Evolutionary conservation across 2,329 filamentous ascomycete genomes (phyloP), one percentile per base, ranked within the genome.

Genomic region (Colletotrichum horii): DNA sequence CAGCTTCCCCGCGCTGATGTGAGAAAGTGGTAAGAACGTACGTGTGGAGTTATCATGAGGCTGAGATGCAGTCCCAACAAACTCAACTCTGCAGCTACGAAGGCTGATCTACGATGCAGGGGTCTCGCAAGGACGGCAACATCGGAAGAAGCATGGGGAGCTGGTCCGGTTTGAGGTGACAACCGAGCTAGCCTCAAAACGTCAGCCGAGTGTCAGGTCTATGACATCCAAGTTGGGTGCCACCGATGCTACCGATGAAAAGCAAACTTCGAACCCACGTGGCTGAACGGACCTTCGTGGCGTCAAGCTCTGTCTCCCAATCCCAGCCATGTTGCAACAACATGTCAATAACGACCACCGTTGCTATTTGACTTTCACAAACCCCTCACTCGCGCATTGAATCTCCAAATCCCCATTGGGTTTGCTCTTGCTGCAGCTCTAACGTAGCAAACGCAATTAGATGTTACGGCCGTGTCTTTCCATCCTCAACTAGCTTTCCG

Each of bases 21-120:
- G 32, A 26, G n/a, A 22, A 52, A 24, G 28, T 36, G n/a, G 26
- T 16, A 52, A 52, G 24, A 48, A 48, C 43, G 55, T 34, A 60
- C 55, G 38, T 34, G 56, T 28, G 58, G 65, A 48, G 56, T n/a
- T 30, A 28, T 26, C 56, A 64, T 69, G 74, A 76, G 70, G 74
- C 74, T 76, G 70, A 76, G 70, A 76, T 69, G 11, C 74, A 65
- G 70, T 74, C 74, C 70, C 74, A 76, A 74, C 70, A 76, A 76
- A 76, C 64, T 76, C 65, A 76, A 65, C 70, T 62, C 64, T 76
- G 74, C 70, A 76, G 64, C 34, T 69, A 19, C 38, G 52, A 76
- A 76, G 70, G 34, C 70, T 69, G 65, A 69, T 74, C 12, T 43
- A 14, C 58, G 48, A 69, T 38, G 70, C 70, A 73, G 65, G 74